Conservation (phyloP, 2,329 filamentous ascomycete genomes). For the Aspergillus bombycis region DNA sequence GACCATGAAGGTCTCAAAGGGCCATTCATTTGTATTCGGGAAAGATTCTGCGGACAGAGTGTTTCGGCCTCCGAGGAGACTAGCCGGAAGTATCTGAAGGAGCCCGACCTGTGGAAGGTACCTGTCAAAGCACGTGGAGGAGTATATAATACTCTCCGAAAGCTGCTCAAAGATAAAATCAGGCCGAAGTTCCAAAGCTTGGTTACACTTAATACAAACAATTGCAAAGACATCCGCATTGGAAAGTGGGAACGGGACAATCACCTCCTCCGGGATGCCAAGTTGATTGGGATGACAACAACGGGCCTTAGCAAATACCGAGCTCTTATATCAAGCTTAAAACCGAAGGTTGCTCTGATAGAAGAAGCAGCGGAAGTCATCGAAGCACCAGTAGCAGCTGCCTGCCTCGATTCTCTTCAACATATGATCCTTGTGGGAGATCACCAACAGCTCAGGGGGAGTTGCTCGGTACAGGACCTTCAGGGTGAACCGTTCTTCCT, state of each 20-base stretch:
- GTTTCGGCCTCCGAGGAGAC: slow-evolving; percentile 33
- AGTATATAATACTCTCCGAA: slow-evolving; percentile 69
- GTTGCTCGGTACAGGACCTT: slow-evolving; percentile 65
- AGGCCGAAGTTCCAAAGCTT: slow-evolving; percentile 52
- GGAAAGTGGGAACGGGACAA: slow-evolving; percentile 63
- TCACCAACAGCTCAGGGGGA: slow-evolving; percentile 74
- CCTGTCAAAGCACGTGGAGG: slow-evolving; percentile 58
- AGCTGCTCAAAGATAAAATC: slow-evolving; percentile 55
- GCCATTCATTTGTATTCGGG: slow-evolving; percentile 45
- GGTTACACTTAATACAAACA: slow-evolving; percentile 54
- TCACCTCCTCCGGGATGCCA: slow-evolving; percentile 62
- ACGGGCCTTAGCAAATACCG: slow-evolving; percentile 83
- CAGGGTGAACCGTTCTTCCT: slow-evolving; percentile 65
- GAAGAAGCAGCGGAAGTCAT: slow-evolving; percentile 79
- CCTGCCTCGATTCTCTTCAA: slow-evolving; percentile 64
- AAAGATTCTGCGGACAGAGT: slow-evolving; percentile 40
- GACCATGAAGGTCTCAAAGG: slow-evolving; percentile 58
- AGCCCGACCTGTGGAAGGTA: slow-evolving; percentile 65
- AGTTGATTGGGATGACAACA: slow-evolving; percentile 70
- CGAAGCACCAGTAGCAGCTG: slow-evolving; percentile 59
- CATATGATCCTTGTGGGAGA: slow-evolving; percentile 75
- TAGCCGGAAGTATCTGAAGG: slow-evolving; percentile 38
- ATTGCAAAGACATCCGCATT: slow-evolving; percentile 58
- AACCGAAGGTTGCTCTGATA: slow-evolving; percentile 70
- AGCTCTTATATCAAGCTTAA: slow-evolving; percentile 65